phyloP scores from a whole-genome alignment of 768 basidiomycete genomes.

The Leccinum subgranulosum region DNA sequence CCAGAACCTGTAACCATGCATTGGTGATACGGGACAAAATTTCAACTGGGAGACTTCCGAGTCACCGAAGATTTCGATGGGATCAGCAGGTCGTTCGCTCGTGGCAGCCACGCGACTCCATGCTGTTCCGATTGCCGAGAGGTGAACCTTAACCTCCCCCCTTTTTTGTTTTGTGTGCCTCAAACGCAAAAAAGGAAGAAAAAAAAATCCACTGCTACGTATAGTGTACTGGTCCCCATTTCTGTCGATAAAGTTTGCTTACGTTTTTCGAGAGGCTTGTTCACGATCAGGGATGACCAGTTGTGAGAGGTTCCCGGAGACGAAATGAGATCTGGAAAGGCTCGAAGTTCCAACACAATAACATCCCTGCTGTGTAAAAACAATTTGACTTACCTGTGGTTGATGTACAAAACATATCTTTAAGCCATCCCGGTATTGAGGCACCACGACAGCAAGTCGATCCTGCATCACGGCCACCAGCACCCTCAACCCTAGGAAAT shows the following conservation, averaged over 20 bases:
- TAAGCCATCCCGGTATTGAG: background rate
- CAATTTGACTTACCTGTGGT: background rate
- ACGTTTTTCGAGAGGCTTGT: background rate
- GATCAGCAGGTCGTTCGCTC: slow-evolving; percentile 2
- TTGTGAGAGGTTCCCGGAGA: background rate
- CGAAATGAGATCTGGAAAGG: background rate
- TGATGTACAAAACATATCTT: background rate
- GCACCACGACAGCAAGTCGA: background rate
- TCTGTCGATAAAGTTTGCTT: background rate
- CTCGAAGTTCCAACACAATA: background rate
- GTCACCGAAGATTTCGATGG: background rate
- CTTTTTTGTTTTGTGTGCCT: slow-evolving; percentile 1
- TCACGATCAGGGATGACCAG: slow-evolving; percentile 7
- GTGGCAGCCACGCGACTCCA: slow-evolving; percentile 20
- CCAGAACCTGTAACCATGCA: slow-evolving; percentile 2
- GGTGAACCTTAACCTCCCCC: slow-evolving; percentile 1
- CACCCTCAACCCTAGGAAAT: background rate
- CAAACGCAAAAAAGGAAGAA: background rate
- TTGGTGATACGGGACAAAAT: background rate
- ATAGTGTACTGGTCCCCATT: background rate
- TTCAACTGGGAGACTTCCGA: background rate
- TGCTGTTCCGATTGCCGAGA: slow-evolving; percentile 7
- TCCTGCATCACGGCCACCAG: background rate
- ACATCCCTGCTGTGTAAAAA: background rate
- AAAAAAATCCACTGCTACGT: background rate